Evolutionary conservation across 148 eudicot genomes (phyloP).

Genomic region (Simmondsia chinensis): DNA sequence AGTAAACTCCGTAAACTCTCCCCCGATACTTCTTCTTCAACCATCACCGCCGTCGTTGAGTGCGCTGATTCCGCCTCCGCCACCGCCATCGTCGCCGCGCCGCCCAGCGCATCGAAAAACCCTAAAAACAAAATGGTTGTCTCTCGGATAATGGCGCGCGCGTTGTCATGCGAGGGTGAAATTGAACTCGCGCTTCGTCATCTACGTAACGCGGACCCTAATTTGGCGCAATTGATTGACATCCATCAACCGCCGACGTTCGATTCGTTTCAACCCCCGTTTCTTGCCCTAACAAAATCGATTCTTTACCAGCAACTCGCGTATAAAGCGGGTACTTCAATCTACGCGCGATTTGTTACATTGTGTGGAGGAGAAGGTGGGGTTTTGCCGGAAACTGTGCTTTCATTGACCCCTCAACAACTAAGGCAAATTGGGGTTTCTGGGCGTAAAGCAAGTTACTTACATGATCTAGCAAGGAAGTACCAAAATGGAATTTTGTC

Average conservation of each 20-base stretch:
- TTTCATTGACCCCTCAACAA: constrained; percentile 28
- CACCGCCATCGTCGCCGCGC: constrained; percentile 5
- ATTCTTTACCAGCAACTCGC: constrained; percentile 62
- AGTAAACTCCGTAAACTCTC: constrained; percentile 39
- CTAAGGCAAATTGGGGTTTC: constrained; percentile 56
- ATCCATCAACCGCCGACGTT: constrained; percentile 29
- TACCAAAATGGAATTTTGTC: constrained; percentile 40
- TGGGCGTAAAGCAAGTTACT: constrained; percentile 35
- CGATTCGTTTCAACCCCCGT: constrained; percentile 40
- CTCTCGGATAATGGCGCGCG: constrained; percentile 12
- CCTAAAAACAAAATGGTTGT: constrained; percentile 7
- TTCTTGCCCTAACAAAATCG: constrained; percentile 40
- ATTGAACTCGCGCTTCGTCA: constrained; percentile 30
- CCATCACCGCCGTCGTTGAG: neutral
- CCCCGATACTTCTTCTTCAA: constrained; percentile 4
- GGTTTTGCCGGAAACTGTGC: constrained; percentile 26
- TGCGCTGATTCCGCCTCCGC: neutral
- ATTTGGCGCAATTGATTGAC: constrained; percentile 21
- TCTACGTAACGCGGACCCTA: constrained; percentile 35
- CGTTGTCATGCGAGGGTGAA: constrained; percentile 34
- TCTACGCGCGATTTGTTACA: constrained; percentile 42
- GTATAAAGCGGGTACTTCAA: constrained; percentile 42
- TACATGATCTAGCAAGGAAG: constrained; percentile 44
- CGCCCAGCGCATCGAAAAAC: constrained; percentile 4
- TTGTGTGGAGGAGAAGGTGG: constrained; percentile 36